A percentile compares a stretch with the other conserved stretches of the same genome.
phyloP scores from a whole-genome alignment of 2,329 filamentous ascomycete species.

The Colletotrichum euphorbiae region DNA sequence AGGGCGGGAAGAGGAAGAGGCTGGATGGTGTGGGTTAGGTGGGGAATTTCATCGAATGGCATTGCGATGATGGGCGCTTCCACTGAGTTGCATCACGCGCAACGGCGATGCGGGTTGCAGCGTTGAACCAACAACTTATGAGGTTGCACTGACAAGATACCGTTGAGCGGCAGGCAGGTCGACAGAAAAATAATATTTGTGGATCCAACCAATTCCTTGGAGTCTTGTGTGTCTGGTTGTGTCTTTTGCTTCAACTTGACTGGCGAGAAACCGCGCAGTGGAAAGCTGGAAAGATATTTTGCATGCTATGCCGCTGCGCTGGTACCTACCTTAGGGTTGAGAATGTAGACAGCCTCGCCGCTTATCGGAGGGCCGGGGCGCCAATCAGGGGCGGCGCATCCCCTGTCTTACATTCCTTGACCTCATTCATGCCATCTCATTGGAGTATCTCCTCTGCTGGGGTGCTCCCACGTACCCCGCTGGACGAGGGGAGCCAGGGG shows the following conservation, averaged over 20 bases:
- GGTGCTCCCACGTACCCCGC: slow-evolving; percentile 28
- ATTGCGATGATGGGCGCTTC: slow-evolving; percentile 4
- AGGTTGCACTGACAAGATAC: slow-evolving; percentile 2
- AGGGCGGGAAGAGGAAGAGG: neutral
- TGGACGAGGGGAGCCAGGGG: slow-evolving; percentile 10
- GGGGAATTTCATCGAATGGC: slow-evolving; percentile 25
- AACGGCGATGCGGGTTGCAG: neutral
- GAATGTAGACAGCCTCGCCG: slow-evolving; percentile 31
- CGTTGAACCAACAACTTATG: neutral
- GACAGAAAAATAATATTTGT: neutral
- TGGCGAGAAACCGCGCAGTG: no score
- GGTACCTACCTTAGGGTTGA: slow-evolving; percentile 7
- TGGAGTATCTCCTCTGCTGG: slow-evolving; percentile 14
- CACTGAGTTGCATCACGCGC: neutral
- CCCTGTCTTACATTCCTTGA: slow-evolving; percentile 18
- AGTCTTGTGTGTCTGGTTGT: neutral
- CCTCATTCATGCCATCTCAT: slow-evolving; percentile 10
- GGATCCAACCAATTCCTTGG: neutral
- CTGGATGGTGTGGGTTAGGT: slow-evolving; percentile 17
- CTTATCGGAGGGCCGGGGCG: slow-evolving; percentile 28
- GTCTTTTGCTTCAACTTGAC: neutral
- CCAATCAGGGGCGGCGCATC: slow-evolving; percentile 31
- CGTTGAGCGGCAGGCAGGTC: slow-evolving; percentile 4
- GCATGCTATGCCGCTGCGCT: no score
- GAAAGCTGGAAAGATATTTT: neutral